Percentiles rank a stretch among this genome's conserved stretches.
phyloP scores from a whole-genome alignment of 257 asterid species.

The Gardenia jasminoides region DNA sequence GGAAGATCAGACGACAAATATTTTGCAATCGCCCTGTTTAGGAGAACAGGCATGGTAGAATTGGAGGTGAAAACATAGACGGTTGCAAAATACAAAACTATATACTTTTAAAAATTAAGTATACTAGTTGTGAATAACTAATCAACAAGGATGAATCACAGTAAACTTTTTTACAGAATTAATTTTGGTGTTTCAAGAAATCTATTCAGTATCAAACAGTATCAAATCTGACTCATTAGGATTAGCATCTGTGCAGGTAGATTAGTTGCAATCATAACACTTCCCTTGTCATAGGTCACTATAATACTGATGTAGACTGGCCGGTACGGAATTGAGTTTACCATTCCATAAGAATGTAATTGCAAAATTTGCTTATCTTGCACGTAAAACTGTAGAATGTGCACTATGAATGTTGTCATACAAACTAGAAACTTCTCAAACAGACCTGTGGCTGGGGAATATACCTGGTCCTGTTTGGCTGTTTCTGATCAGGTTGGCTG shows the following conservation, averaged over 20 bases:
- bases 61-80: neutral
- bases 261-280: neutral
- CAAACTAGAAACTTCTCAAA: neutral
- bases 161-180: neutral
- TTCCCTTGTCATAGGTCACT: neutral
- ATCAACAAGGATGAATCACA: neutral
- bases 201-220: neutral
- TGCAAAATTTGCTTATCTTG: neutral
- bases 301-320: neutral
- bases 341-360: neutral
- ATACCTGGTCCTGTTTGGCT: too few species aligned
- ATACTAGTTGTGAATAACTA: neutral
- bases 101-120: neutral
- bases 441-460: too few species aligned
- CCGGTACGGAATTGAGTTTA: neutral
- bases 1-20: conserved; percentile 72
- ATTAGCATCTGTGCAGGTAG: neutral
- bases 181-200: neutral
- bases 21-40: conserved; percentile 72
- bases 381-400: neutral
- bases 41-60: neutral
- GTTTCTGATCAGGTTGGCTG: too few species aligned
- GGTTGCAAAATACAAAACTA: neutral
- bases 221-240: neutral
- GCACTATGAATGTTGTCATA: neutral